These are phyloP conservation scores for Camellia lanceoleosa DNA, from an alignment of 148 eudicot genomes.

Conservation along the genomic window DNA sequence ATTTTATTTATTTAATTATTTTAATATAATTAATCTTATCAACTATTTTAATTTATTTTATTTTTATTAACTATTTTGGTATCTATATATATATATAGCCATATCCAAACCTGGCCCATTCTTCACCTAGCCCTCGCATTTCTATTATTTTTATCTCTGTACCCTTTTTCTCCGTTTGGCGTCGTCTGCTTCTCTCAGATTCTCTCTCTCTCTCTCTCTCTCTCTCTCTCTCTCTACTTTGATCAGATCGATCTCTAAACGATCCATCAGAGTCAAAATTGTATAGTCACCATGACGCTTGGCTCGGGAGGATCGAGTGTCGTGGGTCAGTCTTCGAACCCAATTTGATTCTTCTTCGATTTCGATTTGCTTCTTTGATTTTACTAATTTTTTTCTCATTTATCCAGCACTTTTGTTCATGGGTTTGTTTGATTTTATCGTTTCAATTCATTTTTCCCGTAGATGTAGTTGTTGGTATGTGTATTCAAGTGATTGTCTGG, in stretches of 20 bases:
- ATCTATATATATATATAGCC: no score
- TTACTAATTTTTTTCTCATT: neutral
- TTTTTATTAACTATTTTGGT: no score
- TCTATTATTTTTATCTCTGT: no score
- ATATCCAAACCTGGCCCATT: no score
- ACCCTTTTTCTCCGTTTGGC: no score
- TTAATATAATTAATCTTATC: no score
- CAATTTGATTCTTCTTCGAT: neutral
- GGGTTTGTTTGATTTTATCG: neutral
- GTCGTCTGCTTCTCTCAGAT: no score
- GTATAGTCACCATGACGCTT: no score
- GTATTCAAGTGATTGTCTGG: neutral
- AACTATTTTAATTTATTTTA: no score
- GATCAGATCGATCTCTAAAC: constrained; percentile 8
- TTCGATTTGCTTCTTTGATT: neutral
- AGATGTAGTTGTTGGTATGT: neutral
- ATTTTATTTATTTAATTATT: no score
- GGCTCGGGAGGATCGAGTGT: constrained; percentile 5
- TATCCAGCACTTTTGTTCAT: neutral
- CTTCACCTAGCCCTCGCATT: no score
- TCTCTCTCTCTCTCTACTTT: neutral
- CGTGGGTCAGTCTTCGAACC: constrained; percentile 2
- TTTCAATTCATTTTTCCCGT: neutral
- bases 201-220: neutral
- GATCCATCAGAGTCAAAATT: no score